Evolutionary conservation across 1,139 yeast genomes (phyloP), one percentile per base, ranked within the genome.

Genomic region (Protomyces inouyei): DNA sequence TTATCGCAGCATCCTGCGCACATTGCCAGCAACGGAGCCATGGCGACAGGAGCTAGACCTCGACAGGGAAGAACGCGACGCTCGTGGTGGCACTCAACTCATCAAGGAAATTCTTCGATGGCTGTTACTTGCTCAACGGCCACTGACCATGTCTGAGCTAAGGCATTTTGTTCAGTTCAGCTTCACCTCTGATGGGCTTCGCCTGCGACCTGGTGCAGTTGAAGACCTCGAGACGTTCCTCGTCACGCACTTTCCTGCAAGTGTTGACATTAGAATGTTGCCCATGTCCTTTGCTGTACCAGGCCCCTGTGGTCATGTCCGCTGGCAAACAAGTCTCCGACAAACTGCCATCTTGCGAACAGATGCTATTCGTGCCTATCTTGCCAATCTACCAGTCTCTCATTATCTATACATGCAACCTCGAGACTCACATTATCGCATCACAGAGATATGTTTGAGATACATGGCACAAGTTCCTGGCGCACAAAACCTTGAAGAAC

Each of bases 111-210:
- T 23, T n/a, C 35, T 56, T 21, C 54, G 48, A 16, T 56, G 60
- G 60, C 43, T 56, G 12, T 32, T 35, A 14, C 37, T 23, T 14
- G 32, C 60, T 8, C 48, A 38, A 8, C 36, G 60, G 28, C 60
- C 60, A 14, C 21, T 56, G 46, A 56, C 60, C 14, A 21, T 56
- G 12, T 56, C 60, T 28, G 60, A 56, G 36, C 60, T 56, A 6
- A 32, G 35, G 25, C 53, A 45, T 3, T 32, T 56, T n/a, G 28
- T 56, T 10, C n/a, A 45, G 10, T 46, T 56, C 14, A 43, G 48
- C 23, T 16, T 56, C 45, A 5, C 12, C 45, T 14, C 25, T 6
- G 38, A 21, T 28, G 38, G 59, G 21, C 36, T 46, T 25, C 25
- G 51, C 32, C 8, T 40, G 14, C n/a, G 40, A 40, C n/a, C n/a